Base-by-base conservation (phyloP, 2,329 filamentous ascomycete species). In the Xylariaceae sp. region DNA sequence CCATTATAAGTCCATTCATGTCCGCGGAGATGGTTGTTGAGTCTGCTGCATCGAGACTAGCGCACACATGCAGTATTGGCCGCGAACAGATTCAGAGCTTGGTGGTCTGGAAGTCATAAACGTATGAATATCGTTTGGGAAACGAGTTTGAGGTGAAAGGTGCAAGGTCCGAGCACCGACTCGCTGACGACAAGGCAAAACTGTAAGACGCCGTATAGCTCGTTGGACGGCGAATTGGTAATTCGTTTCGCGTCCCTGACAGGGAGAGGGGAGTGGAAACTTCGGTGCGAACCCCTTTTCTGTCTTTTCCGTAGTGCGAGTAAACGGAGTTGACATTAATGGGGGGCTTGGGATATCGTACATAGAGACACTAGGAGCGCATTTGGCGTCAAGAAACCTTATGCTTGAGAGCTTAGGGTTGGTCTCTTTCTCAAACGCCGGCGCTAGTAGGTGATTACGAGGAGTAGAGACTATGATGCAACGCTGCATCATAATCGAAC, bases 401-500 rank as follows among this genome's bases (percentile, higher is more conserved):
- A 29, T 11, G 33, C 51, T 46, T 33, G 6, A 14, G 9, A 39
- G 36, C 34, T 17, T 23, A 45, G 19, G 52, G 17, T 31, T 31
- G 26, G 54, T 63, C 60, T 59, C 60, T 39, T 19, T 41, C 56
- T 58, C 51, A 31, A 53, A 49, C 16, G 24, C 48, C 34, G 33
- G 40, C 29, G 41, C 34, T 3, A 9, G 17, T 14, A 41, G 51
- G 8, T 58, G 64, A 67, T 63, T 66, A 66, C 7, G 63, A 53
- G 37, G 69, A 65, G 58, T 76, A 79, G 43, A 74, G 70, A 48
- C 73, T 56, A 58, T 68, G 73, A 60, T 77, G 76, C 34, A 79
- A 65, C 3, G 76, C 66, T 8, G 73, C 67, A 47, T 84, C 81
- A 52, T 79, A 82, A 60, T 84, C 82, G 55, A 78, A 83, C 67